Evolutionary conservation across 177 flowering plant species (phyloP), one percentile per base, ranked within the genome.

Genomic region (Vitis hybrid): DNA sequence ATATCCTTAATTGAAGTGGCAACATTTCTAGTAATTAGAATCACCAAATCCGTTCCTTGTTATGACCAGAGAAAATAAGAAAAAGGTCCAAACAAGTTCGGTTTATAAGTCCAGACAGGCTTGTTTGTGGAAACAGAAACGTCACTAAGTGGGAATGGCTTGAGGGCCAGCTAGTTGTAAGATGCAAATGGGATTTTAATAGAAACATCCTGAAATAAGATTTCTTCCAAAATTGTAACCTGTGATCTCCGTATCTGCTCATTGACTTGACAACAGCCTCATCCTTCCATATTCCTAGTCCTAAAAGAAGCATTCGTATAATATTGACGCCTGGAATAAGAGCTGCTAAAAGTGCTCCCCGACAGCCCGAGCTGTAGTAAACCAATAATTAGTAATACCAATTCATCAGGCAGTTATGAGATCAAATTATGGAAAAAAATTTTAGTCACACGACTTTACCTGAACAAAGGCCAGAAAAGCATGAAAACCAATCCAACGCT

Each of bases 401-500:
- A 39, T 29, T 70, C 55, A 78, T 72, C 67, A 63, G 45, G 56
- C 62, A 70, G 55, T 62, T 31, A 51, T 51, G 3, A 21, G 12
- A 49, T 51, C 13, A 66, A 59, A 39, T 12, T 33, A 16, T 39
- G 18, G 10, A 51, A 57, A 26, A 26, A 29, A 58, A 56, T 39
- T 26, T 0, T 51, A 21, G 29, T 39, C 62, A 51, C 51, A 53
- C 3, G 31, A 26, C 52, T 56, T 67, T 88, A 93, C 98, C 97
- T 90, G 92, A 92, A 94, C 51, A 94, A 45, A 18, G 98, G 98
- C 98, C 97, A 94, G 84, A 90, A 88, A 60, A 92, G 91, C 92
- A 94, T 88, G 84, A 94, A 91, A 61, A 82, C 92, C 61, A 91
- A 81, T 39, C 98, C 98, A 68, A 92, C 65, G 73, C 90, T 92